Evolutionary conservation across 1,139 yeast species (phyloP).

Genomic region (Hyphopichia khmerensis): DNA sequence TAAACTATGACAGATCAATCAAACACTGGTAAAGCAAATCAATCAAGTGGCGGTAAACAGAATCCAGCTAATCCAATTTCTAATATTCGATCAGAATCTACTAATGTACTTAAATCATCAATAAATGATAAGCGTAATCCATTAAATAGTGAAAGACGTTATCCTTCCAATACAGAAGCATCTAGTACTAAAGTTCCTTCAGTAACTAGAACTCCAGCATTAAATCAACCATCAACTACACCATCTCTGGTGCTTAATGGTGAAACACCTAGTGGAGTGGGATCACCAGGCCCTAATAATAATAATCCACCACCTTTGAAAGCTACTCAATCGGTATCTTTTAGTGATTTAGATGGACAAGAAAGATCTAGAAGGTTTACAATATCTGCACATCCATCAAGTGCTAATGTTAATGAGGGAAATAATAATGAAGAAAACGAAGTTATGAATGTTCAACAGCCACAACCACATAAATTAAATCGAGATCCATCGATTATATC

Average conservation of each 20-base stretch:
- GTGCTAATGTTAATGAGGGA: slow-evolving; percentile 15
- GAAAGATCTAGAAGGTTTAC: slow-evolving; percentile 46
- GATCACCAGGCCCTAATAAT: not conserved
- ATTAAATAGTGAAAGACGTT: not conserved
- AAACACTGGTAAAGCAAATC: not conserved
- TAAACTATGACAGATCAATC: not conserved
- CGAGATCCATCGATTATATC: slow-evolving; percentile 2
- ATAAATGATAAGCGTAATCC: not conserved
- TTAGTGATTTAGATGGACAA: slow-evolving; percentile 36
- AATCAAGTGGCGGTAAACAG: not conserved
- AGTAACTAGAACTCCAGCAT: not conserved
- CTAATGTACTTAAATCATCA: not conserved
- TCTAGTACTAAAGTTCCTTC: not conserved
- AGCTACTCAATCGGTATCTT: slow-evolving; percentile 33
- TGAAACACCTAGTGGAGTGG: not conserved
- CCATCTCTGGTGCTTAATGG: not conserved
- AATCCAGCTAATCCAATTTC: not conserved
- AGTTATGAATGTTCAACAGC: not conserved
- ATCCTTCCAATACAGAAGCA: not conserved
- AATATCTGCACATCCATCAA: slow-evolving; percentile 45
- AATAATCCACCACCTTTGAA: slow-evolving; percentile 3
- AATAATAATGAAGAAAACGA: not conserved
- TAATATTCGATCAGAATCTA: not conserved
- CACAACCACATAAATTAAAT: slow-evolving; percentile 3
- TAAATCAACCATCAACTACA: not conserved